Conservation (phyloP, 129 eudicot species). For the Gnaphalium uliginosum region DNA sequence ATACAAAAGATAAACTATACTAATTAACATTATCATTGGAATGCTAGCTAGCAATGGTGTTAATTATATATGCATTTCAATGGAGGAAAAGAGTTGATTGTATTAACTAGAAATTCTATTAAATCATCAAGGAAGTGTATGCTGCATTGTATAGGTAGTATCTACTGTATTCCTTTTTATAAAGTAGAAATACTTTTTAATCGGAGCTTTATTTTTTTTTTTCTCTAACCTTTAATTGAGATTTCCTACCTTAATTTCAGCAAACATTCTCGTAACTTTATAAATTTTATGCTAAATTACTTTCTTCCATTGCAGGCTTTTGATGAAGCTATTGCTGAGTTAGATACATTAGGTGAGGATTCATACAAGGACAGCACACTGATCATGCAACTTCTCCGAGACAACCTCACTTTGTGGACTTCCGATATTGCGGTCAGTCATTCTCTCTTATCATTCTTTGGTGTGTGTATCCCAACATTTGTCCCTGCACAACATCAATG, state of each 20-base stretch:
- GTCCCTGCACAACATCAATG: background rate
- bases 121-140: background rate
- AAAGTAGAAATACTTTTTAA: no score
- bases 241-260: background rate
- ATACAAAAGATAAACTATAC: background rate
- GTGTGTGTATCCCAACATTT: background rate
- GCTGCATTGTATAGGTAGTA: background rate
- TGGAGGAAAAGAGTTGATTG: background rate
- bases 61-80: background rate
- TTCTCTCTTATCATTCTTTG: conserved; percentile 5
- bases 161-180: background rate
- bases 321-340: conserved; percentile 92
- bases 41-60: background rate
- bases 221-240: background rate
- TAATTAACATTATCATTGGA: background rate
- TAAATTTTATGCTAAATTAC: background rate
- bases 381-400: conserved; percentile 95
- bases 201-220: background rate
- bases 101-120: background rate
- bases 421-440: conserved; percentile 68
- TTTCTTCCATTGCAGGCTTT: conserved; percentile 59
- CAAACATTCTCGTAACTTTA: background rate
- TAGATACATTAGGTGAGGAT: conserved; percentile 93
- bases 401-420: conserved; percentile 91
- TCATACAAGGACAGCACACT: conserved; percentile 97